Percentiles rank a stretch among this genome's conserved stretches.
These are phyloP conservation scores for Paramecium sexaurelia DNA, from an alignment of 73 alveolate species.

Conservation along the genomic window DNA sequence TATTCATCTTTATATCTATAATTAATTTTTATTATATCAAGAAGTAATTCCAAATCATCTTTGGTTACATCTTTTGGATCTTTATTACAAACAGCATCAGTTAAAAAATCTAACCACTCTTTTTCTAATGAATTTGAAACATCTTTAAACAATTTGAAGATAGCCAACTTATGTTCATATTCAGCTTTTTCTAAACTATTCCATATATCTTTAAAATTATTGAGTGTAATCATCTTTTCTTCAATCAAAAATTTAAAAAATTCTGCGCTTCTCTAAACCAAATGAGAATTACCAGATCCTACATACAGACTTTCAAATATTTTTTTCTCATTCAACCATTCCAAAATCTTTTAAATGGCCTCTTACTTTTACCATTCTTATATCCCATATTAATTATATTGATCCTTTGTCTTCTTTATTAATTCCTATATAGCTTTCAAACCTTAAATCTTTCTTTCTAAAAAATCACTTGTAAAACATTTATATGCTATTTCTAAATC, in stretches of 20 bases:
- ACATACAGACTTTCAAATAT: slow-evolving; percentile 78
- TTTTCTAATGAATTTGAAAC: slow-evolving; percentile 61
- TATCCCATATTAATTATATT: slow-evolving; percentile 48
- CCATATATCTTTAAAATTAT: slow-evolving; percentile 80
- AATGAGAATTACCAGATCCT: slow-evolving; percentile 74
- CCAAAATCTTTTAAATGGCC: slow-evolving; percentile 26
- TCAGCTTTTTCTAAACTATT: slow-evolving; percentile 75
- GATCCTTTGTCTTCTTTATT: slow-evolving; percentile 62
- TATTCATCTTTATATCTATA: slow-evolving; percentile 50
- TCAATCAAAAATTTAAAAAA: slow-evolving; percentile 74
- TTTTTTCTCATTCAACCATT: slow-evolving; percentile 74
- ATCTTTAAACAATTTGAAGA: slow-evolving; percentile 78
- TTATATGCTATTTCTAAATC: slow-evolving; percentile 75
- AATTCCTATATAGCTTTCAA: slow-evolving; percentile 77
- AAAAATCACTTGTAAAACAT: slow-evolving; percentile 77
- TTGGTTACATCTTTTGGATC: slow-evolving; percentile 70
- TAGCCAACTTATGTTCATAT: slow-evolving; percentile 74
- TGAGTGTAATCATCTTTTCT: slow-evolving; percentile 70
- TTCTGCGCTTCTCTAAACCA: slow-evolving; percentile 84
- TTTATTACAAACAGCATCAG: slow-evolving; percentile 59
- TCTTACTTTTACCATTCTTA: not conserved
- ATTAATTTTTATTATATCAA: slow-evolving; percentile 69
- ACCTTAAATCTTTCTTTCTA: slow-evolving; percentile 89
- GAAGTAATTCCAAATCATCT: slow-evolving; percentile 76
- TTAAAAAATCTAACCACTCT: slow-evolving; percentile 63